These are phyloP conservation scores for Thelonectria blattea DNA, from an alignment of 2,329 filamentous ascomycete genomes.

Conservation along the genomic window DNA sequence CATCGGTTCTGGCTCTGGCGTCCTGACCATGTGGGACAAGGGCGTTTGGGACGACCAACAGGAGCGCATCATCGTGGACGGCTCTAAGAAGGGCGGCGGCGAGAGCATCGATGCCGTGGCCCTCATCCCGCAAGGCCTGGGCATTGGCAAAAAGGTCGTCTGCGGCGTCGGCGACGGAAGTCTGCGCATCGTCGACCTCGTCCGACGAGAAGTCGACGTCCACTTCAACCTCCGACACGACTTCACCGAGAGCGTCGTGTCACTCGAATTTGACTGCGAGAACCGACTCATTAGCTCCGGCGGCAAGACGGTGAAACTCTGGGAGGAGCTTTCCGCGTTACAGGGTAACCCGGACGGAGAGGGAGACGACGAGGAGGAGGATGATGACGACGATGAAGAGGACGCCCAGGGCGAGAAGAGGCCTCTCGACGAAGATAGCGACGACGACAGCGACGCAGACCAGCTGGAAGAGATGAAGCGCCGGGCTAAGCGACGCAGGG, in stretches of 20 bases:
- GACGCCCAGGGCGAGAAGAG: slow-evolving; percentile 53
- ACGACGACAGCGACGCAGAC: slow-evolving; percentile 49
- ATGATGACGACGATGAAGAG: slow-evolving; percentile 52
- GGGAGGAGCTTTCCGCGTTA: slow-evolving; percentile 76
- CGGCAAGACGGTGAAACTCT: slow-evolving; percentile 85
- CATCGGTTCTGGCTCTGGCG: slow-evolving; percentile 76
- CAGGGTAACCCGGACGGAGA: slow-evolving; percentile 52
- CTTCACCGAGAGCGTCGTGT: slow-evolving; percentile 84
- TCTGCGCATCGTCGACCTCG: slow-evolving; percentile 78
- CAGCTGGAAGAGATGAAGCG: slow-evolving; percentile 50
- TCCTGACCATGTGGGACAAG: slow-evolving; percentile 92
- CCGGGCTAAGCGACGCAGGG: slow-evolving; percentile 52
- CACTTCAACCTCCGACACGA: slow-evolving; percentile 73
- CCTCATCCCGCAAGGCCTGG: slow-evolving; percentile 72
- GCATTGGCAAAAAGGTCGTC: slow-evolving; percentile 74
- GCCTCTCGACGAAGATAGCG: slow-evolving; percentile 55
- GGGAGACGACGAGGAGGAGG: slow-evolving; percentile 38
- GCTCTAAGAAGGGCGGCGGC: slow-evolving; percentile 61
- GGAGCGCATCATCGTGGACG: slow-evolving; percentile 81
- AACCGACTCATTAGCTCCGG: slow-evolving; percentile 90
- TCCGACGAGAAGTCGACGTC: slow-evolving; percentile 72
- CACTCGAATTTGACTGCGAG: slow-evolving; percentile 81
- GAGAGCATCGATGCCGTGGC: slow-evolving; percentile 84
- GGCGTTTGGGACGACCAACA: slow-evolving; percentile 96
- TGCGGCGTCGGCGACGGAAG: slow-evolving; percentile 83